Evolutionary conservation across 768 basidiomycete species (phyloP), one percentile per base, ranked within the genome.

Genomic region (Mycena alexandri): DNA sequence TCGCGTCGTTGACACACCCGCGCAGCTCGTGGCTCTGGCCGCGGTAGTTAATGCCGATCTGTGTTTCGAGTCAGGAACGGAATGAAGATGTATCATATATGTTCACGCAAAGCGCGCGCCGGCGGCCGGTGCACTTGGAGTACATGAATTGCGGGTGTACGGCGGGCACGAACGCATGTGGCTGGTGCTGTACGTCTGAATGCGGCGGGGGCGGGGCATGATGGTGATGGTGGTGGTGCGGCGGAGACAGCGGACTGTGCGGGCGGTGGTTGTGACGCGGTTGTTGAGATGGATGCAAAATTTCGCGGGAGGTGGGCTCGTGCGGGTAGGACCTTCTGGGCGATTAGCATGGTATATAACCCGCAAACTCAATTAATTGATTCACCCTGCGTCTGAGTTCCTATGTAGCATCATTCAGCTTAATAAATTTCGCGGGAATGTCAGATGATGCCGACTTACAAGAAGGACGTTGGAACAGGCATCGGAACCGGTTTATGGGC

Each of bases 1-100:
- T 82, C 5, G 90, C 90, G 74, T 96, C 94, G 67, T 95, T 95
- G 72, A 94, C 84, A 71, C 94, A 95, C 9, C 94, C 94, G 0
- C 81, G 81, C 17, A 95, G 84, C 64, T 85, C 87, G 58, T 87
- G 85, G 2, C 75, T 75, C 48, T 91, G 88, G 0, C 92, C 92
- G 14, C 72, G 73, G 74, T 95, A 95, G 73, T 92, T 92, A 70
- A 95, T 91, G 2, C 93, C 93, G 74, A 95, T 92, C 89, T 90
- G 67, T 34, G 42, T 22, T 55, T 17, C 36, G 47, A 38, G 58
- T 41, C 60, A 33, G 34, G 59, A 47, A 36, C 34, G 33, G 50
- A 69, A 55, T 51, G 43, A 58, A 46, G n/a, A 34, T n/a, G 42
- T 33, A 33, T 44, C 42, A 33, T 43, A n/a, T 44, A 11, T 33